Evolutionary conservation across 129 eudicot species (phyloP).

Genomic region (Flaveria linearis): DNA sequence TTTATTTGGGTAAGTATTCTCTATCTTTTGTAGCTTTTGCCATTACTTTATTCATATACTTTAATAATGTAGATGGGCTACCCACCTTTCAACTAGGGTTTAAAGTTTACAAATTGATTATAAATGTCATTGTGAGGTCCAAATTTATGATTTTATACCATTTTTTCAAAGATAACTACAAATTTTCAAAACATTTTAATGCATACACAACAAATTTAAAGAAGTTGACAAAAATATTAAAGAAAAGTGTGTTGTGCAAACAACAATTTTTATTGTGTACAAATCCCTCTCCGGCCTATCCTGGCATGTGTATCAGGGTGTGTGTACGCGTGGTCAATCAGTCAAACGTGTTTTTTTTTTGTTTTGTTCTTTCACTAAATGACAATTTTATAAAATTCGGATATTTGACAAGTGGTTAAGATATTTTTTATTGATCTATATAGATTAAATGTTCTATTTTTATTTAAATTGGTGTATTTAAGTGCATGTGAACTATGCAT

Average conservation of each 20-base stretch:
- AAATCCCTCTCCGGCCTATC: neutral
- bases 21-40: slow-evolving; percentile 7
- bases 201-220: neutral
- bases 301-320: no score
- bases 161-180: neutral
- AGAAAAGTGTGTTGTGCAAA: neutral
- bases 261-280: neutral
- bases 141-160: neutral
- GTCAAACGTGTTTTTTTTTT: neutral
- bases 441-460: neutral
- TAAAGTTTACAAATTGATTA: neutral
- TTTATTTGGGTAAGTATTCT: slow-evolving; percentile 69
- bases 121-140: slow-evolving; percentile 1
- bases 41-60: slow-evolving; percentile 11
- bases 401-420: neutral
- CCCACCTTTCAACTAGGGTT: neutral
- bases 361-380: neutral
- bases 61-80: slow-evolving; percentile 18
- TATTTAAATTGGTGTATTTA: neutral
- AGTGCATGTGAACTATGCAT: neutral
- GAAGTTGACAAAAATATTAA: neutral
- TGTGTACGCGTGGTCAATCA: neutral
- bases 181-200: neutral
- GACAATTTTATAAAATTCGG: neutral
- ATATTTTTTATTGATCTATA: neutral